Evolutionary conservation across 169 alveolate species (phyloP), one percentile per base, ranked within the genome.

Genomic region (Eimeria sp.): DNA sequence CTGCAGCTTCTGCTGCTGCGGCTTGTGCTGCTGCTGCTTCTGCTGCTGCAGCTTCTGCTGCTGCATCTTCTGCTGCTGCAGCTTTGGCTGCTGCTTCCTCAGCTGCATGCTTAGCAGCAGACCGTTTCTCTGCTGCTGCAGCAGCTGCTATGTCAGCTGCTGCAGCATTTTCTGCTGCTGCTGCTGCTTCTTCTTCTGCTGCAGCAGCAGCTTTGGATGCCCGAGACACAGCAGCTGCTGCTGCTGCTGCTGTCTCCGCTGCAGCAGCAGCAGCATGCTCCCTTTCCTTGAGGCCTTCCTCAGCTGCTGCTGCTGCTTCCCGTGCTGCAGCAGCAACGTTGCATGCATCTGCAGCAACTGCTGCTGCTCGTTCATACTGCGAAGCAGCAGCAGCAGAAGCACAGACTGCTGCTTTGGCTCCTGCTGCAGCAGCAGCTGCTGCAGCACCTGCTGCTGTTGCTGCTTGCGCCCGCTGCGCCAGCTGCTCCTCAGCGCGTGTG

Each of bases 321-420:
- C 16, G 54, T n/a, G 91, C 72, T 2, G 91, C 91, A 16, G 30
- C 56, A 27, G 91, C 91, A 27, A 76, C 27, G 58, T 14, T 6
- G 58, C 46, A 30, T 1, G 89, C 89, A 10, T 23, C 89, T 3
- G 10, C 68, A 25, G 89, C 71, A 80, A 11, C 89, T 14, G 52
- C 71, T 1, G 89, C 68, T 25, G 89, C 89, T 52, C 43, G 89
- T 16, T n/a, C 46, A 20, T 46, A 52, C 71, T 68, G 89, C 68
- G 77, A 49, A 33, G 77, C 76, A 30, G 91, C 91, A 54, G 91
- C 91, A 30, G 91, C 91, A 56, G 91, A 77, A 54, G 91, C 91
- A 30, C 58, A 76, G n/a, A 43, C 30, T 1, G 76, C 76, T 83
- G 91, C 91, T 83, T 43, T 37, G 20, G 58, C 11, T 0, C 91